Evolutionary conservation across 2,329 filamentous ascomycete species (phyloP).

Genomic region (Cladosporium colombiae): DNA sequence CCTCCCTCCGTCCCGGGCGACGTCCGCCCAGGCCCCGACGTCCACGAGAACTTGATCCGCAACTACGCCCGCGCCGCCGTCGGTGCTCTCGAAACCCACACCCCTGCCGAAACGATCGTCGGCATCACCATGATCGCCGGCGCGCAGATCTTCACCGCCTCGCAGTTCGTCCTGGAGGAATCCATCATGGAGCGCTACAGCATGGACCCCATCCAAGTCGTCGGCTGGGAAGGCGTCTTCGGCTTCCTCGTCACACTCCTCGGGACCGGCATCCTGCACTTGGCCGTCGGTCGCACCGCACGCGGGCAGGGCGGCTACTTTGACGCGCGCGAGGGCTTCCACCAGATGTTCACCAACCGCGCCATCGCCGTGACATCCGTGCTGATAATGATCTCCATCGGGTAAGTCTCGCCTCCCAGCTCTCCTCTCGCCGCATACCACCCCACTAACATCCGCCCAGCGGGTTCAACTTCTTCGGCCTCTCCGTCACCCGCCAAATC

Average conservation of each 20-base stretch:
- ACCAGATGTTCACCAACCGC: conserved; percentile 72
- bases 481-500: conserved; percentile 86
- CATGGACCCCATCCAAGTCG: conserved; percentile 84
- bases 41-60: conserved; percentile 25
- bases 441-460: conserved; percentile 51
- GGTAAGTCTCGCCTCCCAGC: conserved; percentile 57
- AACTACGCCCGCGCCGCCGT: conserved; percentile 39
- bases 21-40: conserved; percentile 36
- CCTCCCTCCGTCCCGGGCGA: conserved; percentile 33
- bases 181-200: conserved; percentile 79
- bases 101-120: conserved; percentile 69
- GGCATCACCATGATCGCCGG: conserved; percentile 89
- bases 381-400: conserved; percentile 96
- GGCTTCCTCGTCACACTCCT: conserved; percentile 78
- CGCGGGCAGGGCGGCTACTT: conserved; percentile 80
- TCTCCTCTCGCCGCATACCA: background rate
- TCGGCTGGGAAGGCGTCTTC: conserved; percentile 95
- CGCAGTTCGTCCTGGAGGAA: conserved; percentile 94
- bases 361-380: conserved; percentile 75
- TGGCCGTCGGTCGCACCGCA: conserved; percentile 72
- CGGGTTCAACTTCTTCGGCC: conserved; percentile 97
- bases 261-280: conserved; percentile 78
- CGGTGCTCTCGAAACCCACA: conserved; percentile 45
- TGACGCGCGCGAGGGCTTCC: conserved; percentile 82
- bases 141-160: conserved; percentile 94